Evolutionary conservation across 2,329 filamentous ascomycete genomes (phyloP), one percentile per base, ranked within the genome.

Genomic region (Fusarium sp.): DNA sequence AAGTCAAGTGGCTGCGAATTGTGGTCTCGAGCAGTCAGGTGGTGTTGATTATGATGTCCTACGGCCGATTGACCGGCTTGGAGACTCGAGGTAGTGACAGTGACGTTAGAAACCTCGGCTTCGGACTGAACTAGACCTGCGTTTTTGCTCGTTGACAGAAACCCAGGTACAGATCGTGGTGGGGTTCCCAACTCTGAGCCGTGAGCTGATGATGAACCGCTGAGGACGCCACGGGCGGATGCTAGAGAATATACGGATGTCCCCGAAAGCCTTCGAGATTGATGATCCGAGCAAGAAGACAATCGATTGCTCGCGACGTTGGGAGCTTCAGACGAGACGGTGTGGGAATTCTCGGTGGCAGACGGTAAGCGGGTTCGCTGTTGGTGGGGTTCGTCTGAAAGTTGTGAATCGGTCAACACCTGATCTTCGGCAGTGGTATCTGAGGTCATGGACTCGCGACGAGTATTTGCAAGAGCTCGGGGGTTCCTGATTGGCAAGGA

Each of bases 221-320:
- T 76, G 16, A 76, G 62, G 30, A 83, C 81, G 33, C 83, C 85
- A 45, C 85, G 85, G 54, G 83, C 86, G 8, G 90, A 91, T 44
- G 87, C 86, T 26, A 91, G 80, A 33, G 91, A 93, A 75, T 91
- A 91, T 51, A 92, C 81, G 1, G 92, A 94, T 9, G 90, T 92
- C 62, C 91, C 86, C 26, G 91, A 94, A 76, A 91, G 83, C 51
- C 92, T 88, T 73, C 92, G 91, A 44, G 83, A 83, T 38, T 90
- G 82, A 23, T 78, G 74, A 20, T 86, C 84, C 16, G 85, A 85
- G 61, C 83, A 77, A 13, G 86, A 86, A 20, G 82, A 81, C 53
- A 62, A 50, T 28, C 64, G 61, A 37, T 69, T 44, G 46, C 81
- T 81, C 40, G 81, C 74, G 47, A 79, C 79, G 65, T 83, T 76